Percentiles rank a stretch among this genome's conserved stretches.
These are phyloP conservation scores for Bretschneidera sinensis DNA, from an alignment of 345 rosid genomes.

Conservation along the genomic window DNA sequence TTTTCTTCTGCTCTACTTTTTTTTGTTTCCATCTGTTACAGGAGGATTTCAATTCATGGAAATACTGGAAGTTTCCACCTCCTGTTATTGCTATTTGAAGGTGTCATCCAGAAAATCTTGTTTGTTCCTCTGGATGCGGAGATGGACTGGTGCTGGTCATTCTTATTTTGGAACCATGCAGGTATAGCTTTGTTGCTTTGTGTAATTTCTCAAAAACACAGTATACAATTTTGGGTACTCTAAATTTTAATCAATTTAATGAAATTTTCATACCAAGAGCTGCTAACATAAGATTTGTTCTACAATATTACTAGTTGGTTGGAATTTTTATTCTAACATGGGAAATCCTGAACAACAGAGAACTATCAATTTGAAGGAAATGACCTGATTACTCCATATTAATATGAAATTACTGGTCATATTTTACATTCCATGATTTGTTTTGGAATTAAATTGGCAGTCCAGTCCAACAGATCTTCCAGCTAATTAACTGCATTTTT, in stretches of 20 bases:
- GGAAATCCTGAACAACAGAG: background rate
- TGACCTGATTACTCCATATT: too few relatives aligned
- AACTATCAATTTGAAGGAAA: background rate
- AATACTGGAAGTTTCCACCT: conserved; percentile 86
- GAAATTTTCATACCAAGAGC: too few relatives aligned
- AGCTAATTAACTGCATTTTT: background rate
- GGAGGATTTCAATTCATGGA: conserved; percentile 95
- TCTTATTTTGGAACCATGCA: conserved; percentile 6
- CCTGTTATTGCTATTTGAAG: conserved; percentile 40
- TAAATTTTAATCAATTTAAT: too few relatives aligned
- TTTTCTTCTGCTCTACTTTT: conserved; percentile 4
- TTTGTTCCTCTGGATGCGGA: conserved; percentile 1
- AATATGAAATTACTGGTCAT: too few relatives aligned
- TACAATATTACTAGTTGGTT: background rate
- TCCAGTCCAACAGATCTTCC: background rate
- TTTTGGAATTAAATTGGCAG: too few relatives aligned
- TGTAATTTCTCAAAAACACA: background rate
- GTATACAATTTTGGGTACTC: too few relatives aligned
- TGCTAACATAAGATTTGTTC: background rate
- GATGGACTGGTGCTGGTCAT: conserved; percentile 1
- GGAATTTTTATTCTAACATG: background rate
- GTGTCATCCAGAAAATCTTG: conserved; percentile 5
- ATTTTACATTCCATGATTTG: too few relatives aligned
- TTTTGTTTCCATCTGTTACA: conserved; percentile 22
- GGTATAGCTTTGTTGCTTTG: conserved; percentile 15